Conservation (phyloP, 805 yeast genomes). For the Candida qinlingensis region DNA sequence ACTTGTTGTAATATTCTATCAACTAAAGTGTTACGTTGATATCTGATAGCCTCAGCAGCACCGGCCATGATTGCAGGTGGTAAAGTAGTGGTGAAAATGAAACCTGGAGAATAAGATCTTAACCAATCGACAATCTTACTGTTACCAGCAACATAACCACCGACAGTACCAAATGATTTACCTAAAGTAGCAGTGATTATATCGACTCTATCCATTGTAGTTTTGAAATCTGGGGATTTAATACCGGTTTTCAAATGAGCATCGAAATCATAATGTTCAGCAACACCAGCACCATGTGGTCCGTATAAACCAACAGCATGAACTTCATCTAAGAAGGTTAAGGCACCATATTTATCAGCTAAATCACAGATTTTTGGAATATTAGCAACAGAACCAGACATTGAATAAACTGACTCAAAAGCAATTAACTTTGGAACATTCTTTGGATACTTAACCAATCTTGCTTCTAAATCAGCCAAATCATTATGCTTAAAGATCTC, state of each 20-base stretch:
- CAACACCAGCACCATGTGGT: slow-evolving; percentile 99
- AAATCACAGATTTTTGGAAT: slow-evolving; percentile 88
- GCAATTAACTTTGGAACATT: slow-evolving; percentile 94
- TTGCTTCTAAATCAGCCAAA: slow-evolving; percentile 72
- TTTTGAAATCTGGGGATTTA: slow-evolving; percentile 42
- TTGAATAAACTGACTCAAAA: slow-evolving; percentile 94
- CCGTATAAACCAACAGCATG: slow-evolving; percentile 99
- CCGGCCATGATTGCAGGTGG: slow-evolving; percentile 99
- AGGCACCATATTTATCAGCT: slow-evolving; percentile 96
- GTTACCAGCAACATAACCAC: slow-evolving; percentile 95
- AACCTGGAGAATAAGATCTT: slow-evolving; percentile 95
- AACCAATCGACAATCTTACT: slow-evolving; percentile 86
- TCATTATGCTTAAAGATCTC: slow-evolving; percentile 92
- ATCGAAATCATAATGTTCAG: slow-evolving; percentile 91
- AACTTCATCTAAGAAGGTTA: slow-evolving; percentile 96
- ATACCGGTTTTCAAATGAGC: slow-evolving; percentile 69
- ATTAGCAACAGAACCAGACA: slow-evolving; percentile 97
- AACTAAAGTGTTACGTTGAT: slow-evolving; percentile 69
- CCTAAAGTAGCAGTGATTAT: slow-evolving; percentile 97
- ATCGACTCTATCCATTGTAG: slow-evolving; percentile 86
- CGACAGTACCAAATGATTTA: slow-evolving; percentile 94
- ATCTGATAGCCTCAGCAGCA: slow-evolving; percentile 78
- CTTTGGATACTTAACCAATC: slow-evolving; percentile 74
- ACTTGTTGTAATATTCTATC: slow-evolving; percentile 82
- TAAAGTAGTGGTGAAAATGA: slow-evolving; percentile 91